Base-by-base conservation (phyloP, 2,329 filamentous ascomycete species). In the Tolypocladium amazonense region DNA sequence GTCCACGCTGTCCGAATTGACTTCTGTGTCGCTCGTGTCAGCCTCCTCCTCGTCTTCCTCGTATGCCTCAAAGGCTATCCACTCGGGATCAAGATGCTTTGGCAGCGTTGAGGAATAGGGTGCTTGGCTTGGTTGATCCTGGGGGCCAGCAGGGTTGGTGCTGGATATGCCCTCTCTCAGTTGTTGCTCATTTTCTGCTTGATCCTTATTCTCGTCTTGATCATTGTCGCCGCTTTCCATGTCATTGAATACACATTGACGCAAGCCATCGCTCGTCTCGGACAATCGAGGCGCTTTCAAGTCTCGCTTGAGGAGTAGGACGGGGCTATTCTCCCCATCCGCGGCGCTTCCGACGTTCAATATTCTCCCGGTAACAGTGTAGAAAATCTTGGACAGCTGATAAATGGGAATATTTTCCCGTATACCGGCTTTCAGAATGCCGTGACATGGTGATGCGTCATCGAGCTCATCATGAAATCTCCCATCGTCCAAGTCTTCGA, bases 51-150 rank as follows among this genome's bases (percentile, higher is more conserved):
- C 75, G 3, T 85, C 79, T 66, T 90, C 86, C 20, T 84, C 82
- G 69, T 88, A 94, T 1, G 96, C 89, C 70, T 96, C 91, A 20
- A 97, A 84, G 0, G 92, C 92, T 64, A 96, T 83, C 92, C 92
- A 97, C 72, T 96, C 92, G 0, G 88, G 86, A 65, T 96, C 92
- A 0, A 96, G 77, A 61, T 92, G 88, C 1, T 80, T 79, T 0
- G 91, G 90, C 3, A 96, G 66, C 30, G 62, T 67, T 55, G 64
- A 67, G 14, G 30, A 14, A 11, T 20, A 15, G 30, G 14, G 12
- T 1, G 14, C 7, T 41, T 11, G 27, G 23, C 9, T 37, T 38
- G 6, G 11, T 3, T 12, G 23, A 8, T 20, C 35, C 30, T 53
- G 4, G 12, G n/a, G 25, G 30, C 20, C 23, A 30, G 18, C 27